Percentiles rank a stretch among this genome's conserved stretches.
Conservation (phyloP, 1,284 basidiomycete genomes). For the Melampsora larici-populina region DNA sequence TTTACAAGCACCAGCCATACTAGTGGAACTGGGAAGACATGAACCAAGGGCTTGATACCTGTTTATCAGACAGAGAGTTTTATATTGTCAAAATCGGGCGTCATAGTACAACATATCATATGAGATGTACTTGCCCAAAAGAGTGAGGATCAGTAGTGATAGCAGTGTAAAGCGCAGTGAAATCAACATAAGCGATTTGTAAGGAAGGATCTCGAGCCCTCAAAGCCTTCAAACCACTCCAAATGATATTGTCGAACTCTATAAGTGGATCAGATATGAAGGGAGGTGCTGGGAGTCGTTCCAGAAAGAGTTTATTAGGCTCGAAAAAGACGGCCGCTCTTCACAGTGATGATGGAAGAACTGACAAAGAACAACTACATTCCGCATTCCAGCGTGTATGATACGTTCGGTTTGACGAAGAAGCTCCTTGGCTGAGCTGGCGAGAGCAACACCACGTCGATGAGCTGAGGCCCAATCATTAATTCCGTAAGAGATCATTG, state of each 20-base stretch:
- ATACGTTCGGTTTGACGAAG: conserved; percentile 17
- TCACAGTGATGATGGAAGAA: neutral
- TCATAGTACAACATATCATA: neutral
- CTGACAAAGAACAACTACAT: conserved; percentile 23
- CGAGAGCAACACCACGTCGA: neutral
- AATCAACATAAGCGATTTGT: conserved; percentile 20
- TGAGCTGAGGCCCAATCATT: conserved; percentile 17
- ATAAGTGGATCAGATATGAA: neutral
- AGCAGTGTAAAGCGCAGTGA: conserved; percentile 4
- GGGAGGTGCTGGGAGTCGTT: neutral
- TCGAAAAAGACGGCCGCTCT: too few relatives aligned
- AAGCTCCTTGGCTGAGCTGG: neutral
- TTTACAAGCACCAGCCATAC: neutral
- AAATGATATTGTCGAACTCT: conserved; percentile 3
- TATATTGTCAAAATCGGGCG: neutral
- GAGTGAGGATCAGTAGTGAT: neutral
- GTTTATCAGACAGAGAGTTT: neutral
- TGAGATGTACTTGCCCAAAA: conserved; percentile 11
- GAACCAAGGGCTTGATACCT: conserved; percentile 10
- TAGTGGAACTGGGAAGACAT: conserved; percentile 16
- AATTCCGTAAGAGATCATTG: conserved; percentile 23
- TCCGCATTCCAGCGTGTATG: neutral
- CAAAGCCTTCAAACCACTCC: conserved; percentile 22
- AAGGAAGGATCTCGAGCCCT: conserved; percentile 5
- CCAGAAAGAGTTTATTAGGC: too few relatives aligned